A percentile compares a stretch with the other conserved stretches of the same genome.
Conservation (phyloP, 176 grass and related monocot species). For the Carex scoparia region DNA sequence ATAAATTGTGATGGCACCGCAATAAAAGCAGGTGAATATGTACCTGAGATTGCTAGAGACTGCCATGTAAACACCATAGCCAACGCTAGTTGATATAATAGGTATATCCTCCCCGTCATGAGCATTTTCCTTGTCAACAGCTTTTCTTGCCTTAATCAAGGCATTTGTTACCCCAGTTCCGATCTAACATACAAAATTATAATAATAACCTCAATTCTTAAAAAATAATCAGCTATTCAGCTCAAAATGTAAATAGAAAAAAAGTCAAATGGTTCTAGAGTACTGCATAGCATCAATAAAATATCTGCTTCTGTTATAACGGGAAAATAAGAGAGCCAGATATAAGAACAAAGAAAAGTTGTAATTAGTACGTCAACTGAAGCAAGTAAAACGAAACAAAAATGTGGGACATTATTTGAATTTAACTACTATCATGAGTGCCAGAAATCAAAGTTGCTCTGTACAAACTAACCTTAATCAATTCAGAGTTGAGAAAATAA, state of each 20-base stretch:
- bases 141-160: slow-evolving; percentile 74
- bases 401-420: neutral
- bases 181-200: slow-evolving; percentile 45
- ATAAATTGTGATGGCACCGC: neutral
- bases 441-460: neutral
- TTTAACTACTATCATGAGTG: neutral
- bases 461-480: neutral
- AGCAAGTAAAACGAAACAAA: neutral
- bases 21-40: neutral
- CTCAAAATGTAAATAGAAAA: neutral
- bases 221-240: neutral
- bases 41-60: slow-evolving; percentile 98
- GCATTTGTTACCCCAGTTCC: slow-evolving; percentile 81
- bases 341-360: neutral
- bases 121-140: slow-evolving; percentile 52
- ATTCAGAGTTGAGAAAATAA: neutral
- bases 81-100: slow-evolving; percentile 69
- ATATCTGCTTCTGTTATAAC: neutral
- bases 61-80: slow-evolving; percentile 97
- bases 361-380: neutral
- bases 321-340: neutral
- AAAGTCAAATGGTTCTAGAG: neutral
- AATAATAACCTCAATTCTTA: slow-evolving; percentile 19
- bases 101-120: slow-evolving; percentile 70
- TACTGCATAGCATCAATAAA: neutral